Percentiles rank a stretch among this genome's conserved stretches.
These are phyloP conservation scores for Colletotrichum truncatum DNA, from an alignment of 2,329 filamentous ascomycete species.

Conservation along the genomic window DNA sequence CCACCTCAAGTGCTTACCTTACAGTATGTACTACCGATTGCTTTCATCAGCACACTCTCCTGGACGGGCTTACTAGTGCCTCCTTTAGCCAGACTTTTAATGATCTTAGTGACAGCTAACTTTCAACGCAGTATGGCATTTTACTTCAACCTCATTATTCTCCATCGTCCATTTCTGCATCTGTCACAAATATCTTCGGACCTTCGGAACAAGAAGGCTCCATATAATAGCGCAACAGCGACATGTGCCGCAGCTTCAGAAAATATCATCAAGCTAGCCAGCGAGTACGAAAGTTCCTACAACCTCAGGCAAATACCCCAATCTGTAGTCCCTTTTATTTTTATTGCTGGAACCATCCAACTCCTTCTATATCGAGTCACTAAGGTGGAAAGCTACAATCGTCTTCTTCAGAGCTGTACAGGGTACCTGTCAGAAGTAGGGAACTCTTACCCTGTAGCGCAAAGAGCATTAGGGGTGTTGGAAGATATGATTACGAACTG, in stretches of 20 bases:
- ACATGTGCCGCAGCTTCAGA: background rate
- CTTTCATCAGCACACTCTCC: too few species aligned
- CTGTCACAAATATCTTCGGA: background rate
- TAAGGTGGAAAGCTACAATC: background rate
- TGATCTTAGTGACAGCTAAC: too few species aligned
- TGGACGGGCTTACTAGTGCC: too few species aligned
- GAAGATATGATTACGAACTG: background rate
- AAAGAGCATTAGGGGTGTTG: background rate
- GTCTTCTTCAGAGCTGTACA: background rate
- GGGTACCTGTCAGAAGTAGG: background rate
- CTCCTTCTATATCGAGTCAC: background rate
- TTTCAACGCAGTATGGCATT: background rate
- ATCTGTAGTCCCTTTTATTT: conserved; percentile 8
- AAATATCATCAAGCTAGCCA: background rate
- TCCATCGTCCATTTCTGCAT: conserved; percentile 14
- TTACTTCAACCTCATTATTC: conserved; percentile 8
- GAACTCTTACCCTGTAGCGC: background rate
- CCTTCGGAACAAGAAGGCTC: background rate
- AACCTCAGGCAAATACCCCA: conserved; percentile 11
- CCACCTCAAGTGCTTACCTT: background rate
- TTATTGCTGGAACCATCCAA: conserved; percentile 16
- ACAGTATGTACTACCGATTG: too few species aligned
- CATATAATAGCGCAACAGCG: background rate
- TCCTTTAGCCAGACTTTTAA: too few species aligned
- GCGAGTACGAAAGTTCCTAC: background rate